Conservation (phyloP, 1,284 basidiomycete genomes). For the Pseudozyma sp. region DNA sequence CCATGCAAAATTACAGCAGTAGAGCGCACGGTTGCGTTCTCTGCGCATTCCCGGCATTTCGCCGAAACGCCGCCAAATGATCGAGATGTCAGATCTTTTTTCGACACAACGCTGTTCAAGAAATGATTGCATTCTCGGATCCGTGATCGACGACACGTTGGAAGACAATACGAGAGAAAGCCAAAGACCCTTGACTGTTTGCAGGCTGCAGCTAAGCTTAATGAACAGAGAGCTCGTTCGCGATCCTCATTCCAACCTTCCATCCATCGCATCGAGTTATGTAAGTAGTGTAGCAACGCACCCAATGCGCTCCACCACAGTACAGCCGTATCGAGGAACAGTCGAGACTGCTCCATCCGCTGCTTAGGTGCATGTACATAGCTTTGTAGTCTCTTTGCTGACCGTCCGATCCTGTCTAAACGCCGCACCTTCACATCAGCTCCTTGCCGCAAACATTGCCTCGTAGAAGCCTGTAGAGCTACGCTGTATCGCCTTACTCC, state of each 20-base stretch:
- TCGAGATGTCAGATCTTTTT: conserved; percentile 17
- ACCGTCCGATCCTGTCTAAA: not conserved
- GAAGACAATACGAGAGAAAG: conserved; percentile 3
- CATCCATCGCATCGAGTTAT: conserved; percentile 10
- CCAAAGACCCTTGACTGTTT: conserved; percentile 5
- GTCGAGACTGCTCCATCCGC: not conserved
- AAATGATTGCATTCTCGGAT: conserved; percentile 4
- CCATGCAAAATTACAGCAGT: not conserved
- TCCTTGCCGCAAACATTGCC: not conserved
- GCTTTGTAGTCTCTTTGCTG: not conserved
- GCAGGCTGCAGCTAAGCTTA: not conserved
- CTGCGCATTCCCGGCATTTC: conserved; percentile 22
- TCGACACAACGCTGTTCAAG: not conserved
- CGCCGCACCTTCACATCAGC: no score
- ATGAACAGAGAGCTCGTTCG: not conserved
- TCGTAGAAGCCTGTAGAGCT: not conserved
- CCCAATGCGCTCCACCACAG: not conserved
- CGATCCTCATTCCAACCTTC: not conserved
- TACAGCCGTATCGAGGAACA: not conserved
- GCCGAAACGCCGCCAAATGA: conserved; percentile 24
- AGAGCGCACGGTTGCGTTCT: conserved; percentile 1
- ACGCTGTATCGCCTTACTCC: not conserved
- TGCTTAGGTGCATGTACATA: not conserved
- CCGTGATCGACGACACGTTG: conserved; percentile 23
- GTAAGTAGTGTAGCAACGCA: conserved; percentile 17